A percentile compares a stretch with the other conserved stretches of the same genome.
These are phyloP conservation scores for Raphanus hybrid DNA, from an alignment of 441 rosid genomes.

Conservation along the genomic window DNA sequence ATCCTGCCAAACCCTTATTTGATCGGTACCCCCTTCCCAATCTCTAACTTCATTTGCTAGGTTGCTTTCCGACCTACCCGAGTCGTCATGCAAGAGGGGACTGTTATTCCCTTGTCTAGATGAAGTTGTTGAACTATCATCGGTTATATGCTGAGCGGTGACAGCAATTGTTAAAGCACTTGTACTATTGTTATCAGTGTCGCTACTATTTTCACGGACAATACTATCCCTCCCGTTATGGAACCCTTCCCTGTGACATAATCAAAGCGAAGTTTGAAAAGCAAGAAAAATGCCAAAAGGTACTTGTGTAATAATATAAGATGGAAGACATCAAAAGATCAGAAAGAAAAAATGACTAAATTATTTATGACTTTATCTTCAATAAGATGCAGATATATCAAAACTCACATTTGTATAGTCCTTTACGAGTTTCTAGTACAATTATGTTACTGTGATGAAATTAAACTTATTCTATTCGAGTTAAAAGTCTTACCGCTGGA, in stretches of 20 bases:
- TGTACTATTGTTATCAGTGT: slow-evolving; percentile 34
- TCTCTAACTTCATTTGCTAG: slow-evolving; percentile 47
- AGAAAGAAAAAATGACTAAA: neutral
- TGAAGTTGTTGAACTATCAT: slow-evolving; percentile 54
- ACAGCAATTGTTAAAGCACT: slow-evolving; percentile 47
- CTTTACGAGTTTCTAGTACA: neutral
- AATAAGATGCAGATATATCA: neutral
- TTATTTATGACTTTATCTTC: neutral
- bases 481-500: slow-evolving; percentile 1
- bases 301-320: neutral
- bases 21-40: slow-evolving; percentile 61
- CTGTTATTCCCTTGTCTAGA: slow-evolving; percentile 52
- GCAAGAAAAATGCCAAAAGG: slow-evolving; percentile 8
- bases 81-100: slow-evolving; percentile 50
- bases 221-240: slow-evolving; percentile 68
- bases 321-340: slow-evolving; percentile 4
- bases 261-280: slow-evolving; percentile 16
- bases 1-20: slow-evolving; percentile 51
- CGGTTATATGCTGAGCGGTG: slow-evolving; percentile 47
- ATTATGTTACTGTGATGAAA: neutral
- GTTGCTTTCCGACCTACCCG: slow-evolving; percentile 48
- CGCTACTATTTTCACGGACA: slow-evolving; percentile 21
- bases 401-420: neutral
- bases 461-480: neutral
- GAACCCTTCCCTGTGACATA: slow-evolving; percentile 80